These are phyloP conservation scores for Pseudogymnoascus sp. DNA, from an alignment of 2,329 filamentous ascomycete species.

Conservation along the genomic window DNA sequence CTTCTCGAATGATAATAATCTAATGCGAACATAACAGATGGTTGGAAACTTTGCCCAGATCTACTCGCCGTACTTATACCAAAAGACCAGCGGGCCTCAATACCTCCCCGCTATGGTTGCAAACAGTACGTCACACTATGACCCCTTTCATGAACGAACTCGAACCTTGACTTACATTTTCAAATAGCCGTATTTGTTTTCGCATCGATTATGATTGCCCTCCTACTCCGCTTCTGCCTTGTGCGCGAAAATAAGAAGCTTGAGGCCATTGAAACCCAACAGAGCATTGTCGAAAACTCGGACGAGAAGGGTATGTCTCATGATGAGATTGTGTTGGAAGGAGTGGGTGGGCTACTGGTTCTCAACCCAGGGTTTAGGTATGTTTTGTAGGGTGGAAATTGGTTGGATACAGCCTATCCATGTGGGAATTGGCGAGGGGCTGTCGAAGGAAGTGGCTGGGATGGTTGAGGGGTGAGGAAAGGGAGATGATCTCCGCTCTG, in stretches of 20 bases:
- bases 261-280: constrained; percentile 11
- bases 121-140: neutral
- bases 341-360: constrained; percentile 11
- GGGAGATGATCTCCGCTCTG: too few relatives aligned
- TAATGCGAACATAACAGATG: neutral
- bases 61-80: constrained; percentile 12
- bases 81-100: neutral
- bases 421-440: neutral
- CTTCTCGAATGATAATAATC: too few relatives aligned
- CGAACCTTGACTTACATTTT: neutral
- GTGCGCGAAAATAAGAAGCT: constrained; percentile 18
- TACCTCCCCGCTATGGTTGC: constrained; percentile 19
- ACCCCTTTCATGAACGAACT: neutral
- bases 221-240: constrained; percentile 16
- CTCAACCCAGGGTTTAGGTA: constrained; percentile 19
- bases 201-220: constrained; percentile 14
- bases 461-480: neutral
- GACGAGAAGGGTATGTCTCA: neutral
- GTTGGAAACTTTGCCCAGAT: constrained; percentile 20
- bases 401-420: neutral
- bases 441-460: neutral
- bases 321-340: constrained; percentile 16
- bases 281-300: neutral
- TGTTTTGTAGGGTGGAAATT: constrained; percentile 1
- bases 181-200: constrained; percentile 15